Evolutionary conservation across 495 filamentous ascomycete genomes (phyloP).

Genomic region (Achaetomiella virescens): DNA sequence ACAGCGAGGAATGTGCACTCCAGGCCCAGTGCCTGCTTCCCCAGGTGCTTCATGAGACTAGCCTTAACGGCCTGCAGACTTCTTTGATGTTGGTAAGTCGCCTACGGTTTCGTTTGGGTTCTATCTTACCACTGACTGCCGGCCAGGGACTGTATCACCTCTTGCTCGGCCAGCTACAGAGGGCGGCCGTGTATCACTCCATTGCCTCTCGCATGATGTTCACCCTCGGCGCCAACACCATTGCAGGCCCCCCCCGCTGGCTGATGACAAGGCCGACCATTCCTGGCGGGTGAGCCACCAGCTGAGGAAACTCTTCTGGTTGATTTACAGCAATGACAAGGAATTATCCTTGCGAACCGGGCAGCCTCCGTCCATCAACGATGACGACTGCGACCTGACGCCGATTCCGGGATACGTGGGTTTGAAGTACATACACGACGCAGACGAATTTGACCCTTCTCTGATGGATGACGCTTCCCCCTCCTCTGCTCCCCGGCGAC

Average conservation of each 20-base stretch:
- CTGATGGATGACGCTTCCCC: constrained; percentile 20
- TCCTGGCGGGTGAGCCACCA: constrained; percentile 18
- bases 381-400: constrained; percentile 50
- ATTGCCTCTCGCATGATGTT: constrained; percentile 42
- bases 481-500: constrained; percentile 44
- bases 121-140: background rate
- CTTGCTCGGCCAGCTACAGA: constrained; percentile 41
- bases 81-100: constrained; percentile 41
- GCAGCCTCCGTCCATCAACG: constrained; percentile 45
- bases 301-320: constrained; percentile 48
- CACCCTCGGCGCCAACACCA: constrained; percentile 41
- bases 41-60: constrained; percentile 37
- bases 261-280: background rate
- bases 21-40: constrained; percentile 39
- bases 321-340: constrained; percentile 48
- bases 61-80: constrained; percentile 38
- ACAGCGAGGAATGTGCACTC: constrained; percentile 21
- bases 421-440: constrained; percentile 23
- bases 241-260: constrained; percentile 11
- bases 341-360: constrained; percentile 46
- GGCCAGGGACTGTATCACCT: constrained; percentile 39
- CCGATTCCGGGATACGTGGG: constrained; percentile 43
- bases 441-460: constrained; percentile 5
- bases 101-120: background rate
- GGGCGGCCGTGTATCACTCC: constrained; percentile 37